phyloP scores from a whole-genome alignment of 2,329 filamentous ascomycete genomes.

The Nigrospora osmanthi region DNA sequence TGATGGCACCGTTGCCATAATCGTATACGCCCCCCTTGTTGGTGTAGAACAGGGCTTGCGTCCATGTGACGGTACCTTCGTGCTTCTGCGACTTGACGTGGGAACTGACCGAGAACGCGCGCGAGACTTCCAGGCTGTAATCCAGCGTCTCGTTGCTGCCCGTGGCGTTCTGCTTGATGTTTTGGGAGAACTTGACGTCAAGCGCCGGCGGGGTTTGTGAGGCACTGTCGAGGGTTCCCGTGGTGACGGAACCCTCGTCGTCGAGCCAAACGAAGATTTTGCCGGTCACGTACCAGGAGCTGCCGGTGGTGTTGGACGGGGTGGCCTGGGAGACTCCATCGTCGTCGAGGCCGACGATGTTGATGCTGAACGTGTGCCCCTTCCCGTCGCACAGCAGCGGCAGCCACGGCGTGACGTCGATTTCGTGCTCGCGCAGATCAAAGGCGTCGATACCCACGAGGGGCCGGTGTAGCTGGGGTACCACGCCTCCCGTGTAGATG shows the following conservation, averaged over 20 bases:
- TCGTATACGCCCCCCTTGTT: slow-evolving; percentile 36
- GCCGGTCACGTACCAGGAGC: slow-evolving; percentile 68
- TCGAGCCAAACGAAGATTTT: slow-evolving; percentile 77
- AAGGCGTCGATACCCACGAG: slow-evolving; percentile 74
- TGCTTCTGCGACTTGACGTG: slow-evolving; percentile 40
- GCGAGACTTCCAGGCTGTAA: slow-evolving; percentile 49
- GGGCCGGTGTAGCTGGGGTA: slow-evolving; percentile 69
- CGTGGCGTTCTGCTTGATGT: slow-evolving; percentile 33
- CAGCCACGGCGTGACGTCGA: slow-evolving; percentile 74
- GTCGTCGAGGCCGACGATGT: slow-evolving; percentile 58
- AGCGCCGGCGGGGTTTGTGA: slow-evolving; percentile 26
- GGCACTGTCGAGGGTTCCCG: slow-evolving; percentile 30
- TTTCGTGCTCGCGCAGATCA: slow-evolving; percentile 71
- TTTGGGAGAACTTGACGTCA: slow-evolving; percentile 43
- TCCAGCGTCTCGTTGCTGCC: slow-evolving; percentile 51
- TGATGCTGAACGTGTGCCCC: slow-evolving; percentile 60
- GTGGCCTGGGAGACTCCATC: slow-evolving; percentile 35
- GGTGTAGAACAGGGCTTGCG: slow-evolving; percentile 45
- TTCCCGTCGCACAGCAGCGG: slow-evolving; percentile 59
- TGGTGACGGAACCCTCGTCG: slow-evolving; percentile 39
- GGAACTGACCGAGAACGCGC: slow-evolving; percentile 46
- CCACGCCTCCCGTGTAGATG: slow-evolving; percentile 75
- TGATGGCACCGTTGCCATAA: slow-evolving; percentile 20
- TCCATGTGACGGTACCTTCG: slow-evolving; percentile 38
- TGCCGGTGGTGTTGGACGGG: slow-evolving; percentile 49